These are phyloP conservation scores for Starmerella tilneyi DNA, from an alignment of 805 yeast genomes.

Conservation along the genomic window DNA sequence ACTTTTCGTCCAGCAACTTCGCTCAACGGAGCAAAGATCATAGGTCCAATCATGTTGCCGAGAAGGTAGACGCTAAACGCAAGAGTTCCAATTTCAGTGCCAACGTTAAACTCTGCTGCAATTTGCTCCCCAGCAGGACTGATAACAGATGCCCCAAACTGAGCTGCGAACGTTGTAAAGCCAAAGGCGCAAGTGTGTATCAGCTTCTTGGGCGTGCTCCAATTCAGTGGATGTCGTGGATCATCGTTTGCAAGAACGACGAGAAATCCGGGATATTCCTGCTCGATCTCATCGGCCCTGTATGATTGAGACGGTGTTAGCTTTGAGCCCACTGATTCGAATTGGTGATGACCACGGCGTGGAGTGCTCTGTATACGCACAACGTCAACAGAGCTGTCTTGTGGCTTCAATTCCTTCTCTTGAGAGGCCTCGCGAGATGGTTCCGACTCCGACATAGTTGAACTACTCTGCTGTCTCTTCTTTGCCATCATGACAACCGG, in stretches of 20 bases:
- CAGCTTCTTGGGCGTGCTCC: conserved; percentile 40
- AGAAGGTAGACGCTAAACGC: conserved; percentile 47
- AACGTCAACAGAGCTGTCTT: neutral
- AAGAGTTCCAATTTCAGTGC: conserved; percentile 39
- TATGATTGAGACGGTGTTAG: neutral
- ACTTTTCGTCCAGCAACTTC: conserved; percentile 48
- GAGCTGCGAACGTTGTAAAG: conserved; percentile 44
- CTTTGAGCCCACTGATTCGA: neutral
- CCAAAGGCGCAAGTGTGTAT: conserved; percentile 34
- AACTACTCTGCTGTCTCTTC: neutral
- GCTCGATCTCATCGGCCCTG: conserved; percentile 8
- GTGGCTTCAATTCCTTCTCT: neutral
- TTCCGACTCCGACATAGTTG: neutral
- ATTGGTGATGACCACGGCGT: conserved; percentile 1
- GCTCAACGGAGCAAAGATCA: conserved; percentile 48
- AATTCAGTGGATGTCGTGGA: conserved; percentile 40
- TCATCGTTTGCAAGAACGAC: conserved; percentile 14
- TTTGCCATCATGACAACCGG: no score
- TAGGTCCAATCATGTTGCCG: conserved; percentile 55
- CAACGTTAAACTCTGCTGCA: conserved; percentile 38
- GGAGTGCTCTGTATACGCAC: conserved; percentile 4
- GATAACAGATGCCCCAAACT: conserved; percentile 44
- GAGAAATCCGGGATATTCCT: conserved; percentile 14
- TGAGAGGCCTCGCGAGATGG: neutral
- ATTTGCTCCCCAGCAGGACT: conserved; percentile 44